Conservation (phyloP, 768 basidiomycete genomes). For the Lactarius tabidus region DNA sequence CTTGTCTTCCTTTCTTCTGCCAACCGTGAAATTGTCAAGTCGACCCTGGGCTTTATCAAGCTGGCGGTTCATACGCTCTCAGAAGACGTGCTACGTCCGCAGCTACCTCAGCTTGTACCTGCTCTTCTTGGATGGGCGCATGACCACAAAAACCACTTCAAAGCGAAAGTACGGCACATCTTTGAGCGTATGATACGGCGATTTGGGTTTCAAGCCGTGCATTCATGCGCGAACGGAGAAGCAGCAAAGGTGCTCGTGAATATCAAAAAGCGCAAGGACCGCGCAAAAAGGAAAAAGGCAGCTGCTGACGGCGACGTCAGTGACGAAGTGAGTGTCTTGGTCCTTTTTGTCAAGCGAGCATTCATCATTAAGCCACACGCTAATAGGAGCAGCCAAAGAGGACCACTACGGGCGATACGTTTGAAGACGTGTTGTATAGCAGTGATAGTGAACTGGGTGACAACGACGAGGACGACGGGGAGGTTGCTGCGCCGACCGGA, state of each 20-base stretch:
- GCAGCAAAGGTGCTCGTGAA: conserved; percentile 86
- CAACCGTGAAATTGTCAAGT: conserved; percentile 98
- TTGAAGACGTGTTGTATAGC: conserved; percentile 95
- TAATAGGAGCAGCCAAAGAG: conserved; percentile 40
- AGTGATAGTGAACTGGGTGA: conserved; percentile 89
- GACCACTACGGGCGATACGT: conserved; percentile 70
- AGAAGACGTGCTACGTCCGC: conserved; percentile 63
- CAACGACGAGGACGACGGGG: conserved; percentile 54
- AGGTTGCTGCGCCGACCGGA: conserved; percentile 35
- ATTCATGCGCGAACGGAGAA: conserved; percentile 67
- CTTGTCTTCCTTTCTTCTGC: conserved; percentile 88
- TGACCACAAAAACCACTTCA: conserved; percentile 99
- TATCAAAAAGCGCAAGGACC: conserved; percentile 93
- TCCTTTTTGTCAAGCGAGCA: background rate
- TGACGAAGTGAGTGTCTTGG: conserved; percentile 47
- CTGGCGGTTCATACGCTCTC: conserved; percentile 86
- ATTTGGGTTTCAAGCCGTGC: conserved; percentile 84
- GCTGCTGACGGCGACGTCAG: conserved; percentile 50
- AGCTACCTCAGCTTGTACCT: conserved; percentile 75
- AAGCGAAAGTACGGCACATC: conserved; percentile 92
- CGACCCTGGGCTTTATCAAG: conserved; percentile 91
- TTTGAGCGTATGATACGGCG: conserved; percentile 93
- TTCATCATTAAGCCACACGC: background rate
- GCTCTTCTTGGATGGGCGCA: conserved; percentile 89
- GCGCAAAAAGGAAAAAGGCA: conserved; percentile 85